Evolutionary conservation across 2,329 filamentous ascomycete genomes (phyloP).

Genomic region (Tolypocladium endophyticum): DNA sequence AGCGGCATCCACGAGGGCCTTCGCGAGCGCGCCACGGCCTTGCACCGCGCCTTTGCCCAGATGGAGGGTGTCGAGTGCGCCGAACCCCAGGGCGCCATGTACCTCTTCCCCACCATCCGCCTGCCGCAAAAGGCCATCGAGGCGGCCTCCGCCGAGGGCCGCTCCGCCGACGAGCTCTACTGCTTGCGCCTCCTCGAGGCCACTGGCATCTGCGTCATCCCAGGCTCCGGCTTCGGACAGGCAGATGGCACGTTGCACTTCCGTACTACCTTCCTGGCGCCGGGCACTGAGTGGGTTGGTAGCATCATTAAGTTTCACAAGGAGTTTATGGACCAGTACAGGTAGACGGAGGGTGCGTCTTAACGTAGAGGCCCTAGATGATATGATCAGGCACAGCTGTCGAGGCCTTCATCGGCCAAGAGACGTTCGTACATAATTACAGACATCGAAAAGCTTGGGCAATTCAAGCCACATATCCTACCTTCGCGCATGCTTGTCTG

Average conservation of each 20-base stretch:
- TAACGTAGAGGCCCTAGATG: neutral
- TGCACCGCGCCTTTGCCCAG: constrained; percentile 80
- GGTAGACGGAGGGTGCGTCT: constrained; percentile 18
- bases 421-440: neutral
- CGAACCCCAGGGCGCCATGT: constrained; percentile 90
- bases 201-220: constrained; percentile 89
- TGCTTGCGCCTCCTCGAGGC: constrained; percentile 82
- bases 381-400: neutral
- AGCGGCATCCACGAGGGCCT: constrained; percentile 70
- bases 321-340: constrained; percentile 79
- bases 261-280: constrained; percentile 91
- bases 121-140: constrained; percentile 66
- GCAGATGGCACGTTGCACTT: constrained; percentile 87
- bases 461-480: neutral
- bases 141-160: constrained; percentile 64
- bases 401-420: neutral
- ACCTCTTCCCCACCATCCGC: constrained; percentile 91
- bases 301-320: constrained; percentile 83
- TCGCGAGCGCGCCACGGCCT: constrained; percentile 66
- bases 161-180: constrained; percentile 85
- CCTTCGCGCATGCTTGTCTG: neutral
- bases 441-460: neutral
- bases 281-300: constrained; percentile 89
- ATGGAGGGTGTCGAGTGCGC: constrained; percentile 96
- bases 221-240: constrained; percentile 89